Evolutionary conservation across 2,329 filamentous ascomycete species (phyloP).

Genomic region (Exophiala aquamarina): DNA sequence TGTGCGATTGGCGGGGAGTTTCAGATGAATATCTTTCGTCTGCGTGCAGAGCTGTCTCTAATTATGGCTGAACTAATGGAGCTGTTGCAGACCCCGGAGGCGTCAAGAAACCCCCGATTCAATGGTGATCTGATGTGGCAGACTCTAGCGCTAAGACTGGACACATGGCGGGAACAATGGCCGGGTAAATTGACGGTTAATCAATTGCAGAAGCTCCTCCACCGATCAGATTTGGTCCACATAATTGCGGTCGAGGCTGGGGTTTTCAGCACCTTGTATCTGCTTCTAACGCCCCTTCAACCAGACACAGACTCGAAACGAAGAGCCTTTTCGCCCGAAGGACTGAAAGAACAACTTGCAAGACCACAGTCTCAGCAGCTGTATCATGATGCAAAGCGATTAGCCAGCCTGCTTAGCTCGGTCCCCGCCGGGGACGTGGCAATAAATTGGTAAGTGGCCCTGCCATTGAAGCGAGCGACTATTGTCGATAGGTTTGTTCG

Average conservation of each 20-base stretch:
- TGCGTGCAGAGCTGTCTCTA: conserved; percentile 82
- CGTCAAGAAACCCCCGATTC: neutral
- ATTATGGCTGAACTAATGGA: conserved; percentile 17
- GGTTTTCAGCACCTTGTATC: conserved; percentile 10
- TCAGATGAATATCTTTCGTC: conserved; percentile 89
- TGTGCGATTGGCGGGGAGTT: conserved; percentile 81
- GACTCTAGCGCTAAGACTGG: conserved; percentile 6
- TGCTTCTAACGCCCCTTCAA: conserved; percentile 1
- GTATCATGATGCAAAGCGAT: conserved; percentile 36
- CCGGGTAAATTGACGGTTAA: conserved; percentile 10
- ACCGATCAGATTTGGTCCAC: conserved; percentile 20
- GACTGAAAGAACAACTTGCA: conserved; percentile 8
- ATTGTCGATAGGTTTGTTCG: no score
- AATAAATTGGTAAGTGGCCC: conserved; percentile 78
- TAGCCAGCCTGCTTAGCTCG: conserved; percentile 89
- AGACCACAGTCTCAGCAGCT: conserved; percentile 4
- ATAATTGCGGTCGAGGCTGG: conserved; percentile 16
- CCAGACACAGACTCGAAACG: neutral
- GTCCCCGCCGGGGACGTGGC: conserved; percentile 91
- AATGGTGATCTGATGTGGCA: conserved; percentile 1
- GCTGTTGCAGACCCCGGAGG: neutral
- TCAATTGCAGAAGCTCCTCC: conserved; percentile 8
- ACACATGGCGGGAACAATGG: conserved; percentile 13
- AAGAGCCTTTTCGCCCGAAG: conserved; percentile 10
- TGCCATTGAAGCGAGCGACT: neutral